Conservation (phyloP, 495 filamentous ascomycete species). For the Apodospora peruviana region DNA sequence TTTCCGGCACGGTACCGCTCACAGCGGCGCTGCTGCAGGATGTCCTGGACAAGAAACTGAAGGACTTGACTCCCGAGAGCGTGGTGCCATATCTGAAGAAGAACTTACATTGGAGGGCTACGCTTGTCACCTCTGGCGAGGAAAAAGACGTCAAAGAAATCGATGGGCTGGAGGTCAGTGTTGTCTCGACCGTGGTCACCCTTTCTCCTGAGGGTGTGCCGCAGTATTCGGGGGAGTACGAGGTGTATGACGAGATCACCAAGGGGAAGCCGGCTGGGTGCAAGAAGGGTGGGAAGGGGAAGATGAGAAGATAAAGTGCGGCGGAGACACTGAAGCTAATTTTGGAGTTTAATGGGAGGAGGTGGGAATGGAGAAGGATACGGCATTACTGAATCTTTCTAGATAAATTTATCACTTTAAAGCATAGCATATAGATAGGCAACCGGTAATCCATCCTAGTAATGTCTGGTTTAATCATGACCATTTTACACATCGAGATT, state of each 20-base stretch:
- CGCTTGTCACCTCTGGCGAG: constrained; percentile 23
- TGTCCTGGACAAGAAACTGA: constrained; percentile 23
- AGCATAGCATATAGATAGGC: too few species aligned
- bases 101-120: constrained; percentile 31
- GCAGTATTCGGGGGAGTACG: constrained; percentile 28
- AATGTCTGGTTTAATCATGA: too few species aligned
- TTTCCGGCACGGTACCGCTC: constrained; percentile 37
- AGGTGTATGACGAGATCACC: constrained; percentile 30
- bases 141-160: constrained; percentile 26
- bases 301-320: too few species aligned
- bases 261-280: constrained; percentile 49
- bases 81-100: constrained; percentile 31
- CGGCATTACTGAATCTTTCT: too few species aligned
- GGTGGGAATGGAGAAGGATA: too few species aligned
- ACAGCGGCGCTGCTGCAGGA: constrained; percentile 35
- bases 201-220: constrained; percentile 25
- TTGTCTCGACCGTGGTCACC: constrained; percentile 30
- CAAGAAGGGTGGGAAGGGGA: too few species aligned
- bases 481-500: too few species aligned
- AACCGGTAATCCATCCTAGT: too few species aligned
- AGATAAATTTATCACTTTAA: too few species aligned
- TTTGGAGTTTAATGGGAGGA: too few species aligned
- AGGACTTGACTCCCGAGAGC: constrained; percentile 21
- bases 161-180: constrained; percentile 28
- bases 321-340: too few species aligned